Percentiles rank a stretch among this genome's conserved stretches.
Evolutionary conservation across 495 filamentous ascomycete genomes (phyloP).

Genomic region (Penicillium salamii): DNA sequence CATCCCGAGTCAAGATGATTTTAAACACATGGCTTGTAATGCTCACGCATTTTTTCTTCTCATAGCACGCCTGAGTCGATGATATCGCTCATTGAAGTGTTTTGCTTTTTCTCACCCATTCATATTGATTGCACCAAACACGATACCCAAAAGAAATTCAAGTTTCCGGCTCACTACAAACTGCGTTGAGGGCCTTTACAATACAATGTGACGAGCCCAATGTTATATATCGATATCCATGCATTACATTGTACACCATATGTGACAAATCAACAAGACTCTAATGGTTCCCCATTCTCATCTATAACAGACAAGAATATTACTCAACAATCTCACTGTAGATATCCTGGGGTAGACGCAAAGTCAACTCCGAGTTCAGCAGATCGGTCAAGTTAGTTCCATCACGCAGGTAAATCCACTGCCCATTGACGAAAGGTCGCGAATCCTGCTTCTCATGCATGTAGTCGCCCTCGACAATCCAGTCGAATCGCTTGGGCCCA

Average conservation of each 20-base stretch:
- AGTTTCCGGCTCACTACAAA: neutral
- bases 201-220: no score
- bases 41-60: no score
- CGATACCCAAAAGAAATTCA: neutral
- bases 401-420: constrained; percentile 88
- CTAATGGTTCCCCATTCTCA: neutral
- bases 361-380: constrained; percentile 62
- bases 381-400: constrained; percentile 69
- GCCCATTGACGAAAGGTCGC: constrained; percentile 44
- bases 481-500: constrained; percentile 93
- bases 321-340: constrained; percentile 29
- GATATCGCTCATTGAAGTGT: no score
- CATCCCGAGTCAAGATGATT: no score
- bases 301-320: neutral
- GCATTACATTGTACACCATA: constrained; percentile 1
- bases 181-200: no score
- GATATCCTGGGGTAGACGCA: constrained; percentile 41
- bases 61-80: no score
- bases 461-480: constrained; percentile 65
- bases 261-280: neutral
- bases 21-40: no score
- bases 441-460: constrained; percentile 74
- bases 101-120: neutral
- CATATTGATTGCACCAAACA: neutral
- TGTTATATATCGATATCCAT: neutral